Evolutionary conservation across 768 basidiomycete genomes (phyloP).

Genomic region (Kwoniella sp.): DNA sequence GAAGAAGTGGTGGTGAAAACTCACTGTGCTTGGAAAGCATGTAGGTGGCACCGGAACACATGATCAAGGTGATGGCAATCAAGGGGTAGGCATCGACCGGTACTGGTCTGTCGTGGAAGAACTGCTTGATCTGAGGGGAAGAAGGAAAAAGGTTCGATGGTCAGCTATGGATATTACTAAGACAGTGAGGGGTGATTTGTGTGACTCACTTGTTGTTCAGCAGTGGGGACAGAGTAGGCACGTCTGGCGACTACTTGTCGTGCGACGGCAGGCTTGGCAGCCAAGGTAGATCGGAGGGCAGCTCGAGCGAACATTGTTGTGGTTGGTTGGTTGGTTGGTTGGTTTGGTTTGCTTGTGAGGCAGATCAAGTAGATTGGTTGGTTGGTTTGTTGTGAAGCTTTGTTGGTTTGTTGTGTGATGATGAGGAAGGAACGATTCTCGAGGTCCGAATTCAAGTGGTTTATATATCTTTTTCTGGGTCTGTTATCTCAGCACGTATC

Average conservation of each 20-base stretch:
- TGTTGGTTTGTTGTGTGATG: constrained; percentile 14
- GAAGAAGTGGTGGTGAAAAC: not conserved
- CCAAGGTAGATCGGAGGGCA: constrained; percentile 13
- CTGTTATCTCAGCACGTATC: too few species aligned
- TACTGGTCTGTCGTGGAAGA: constrained; percentile 27
- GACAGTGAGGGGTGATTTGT: too few species aligned
- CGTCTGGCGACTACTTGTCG: constrained; percentile 16
- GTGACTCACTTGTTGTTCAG: constrained; percentile 16
- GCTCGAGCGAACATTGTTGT: constrained; percentile 26
- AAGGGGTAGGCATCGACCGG: constrained; percentile 37
- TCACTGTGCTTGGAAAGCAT: constrained; percentile 25
- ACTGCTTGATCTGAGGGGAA: constrained; percentile 11
- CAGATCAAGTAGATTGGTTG: constrained; percentile 1
- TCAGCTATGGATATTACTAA: constrained; percentile 8
- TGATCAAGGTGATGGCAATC: constrained; percentile 26
- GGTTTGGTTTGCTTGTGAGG: constrained; percentile 15
- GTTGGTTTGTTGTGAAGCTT: constrained; percentile 1
- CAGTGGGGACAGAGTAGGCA: constrained; percentile 13
- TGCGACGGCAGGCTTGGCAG: constrained; percentile 12
- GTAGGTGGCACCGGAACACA: constrained; percentile 31
- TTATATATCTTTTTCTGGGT: constrained; percentile 21
- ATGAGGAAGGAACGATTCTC: constrained; percentile 5
- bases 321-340: constrained; percentile 3
- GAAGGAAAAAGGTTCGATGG: not conserved
- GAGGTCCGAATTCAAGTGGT: constrained; percentile 8